Evolutionary conservation across 2,329 filamentous ascomycete species (phyloP), one percentile per base, ranked within the genome.

Genomic region (Keithomyces neogunnii): DNA sequence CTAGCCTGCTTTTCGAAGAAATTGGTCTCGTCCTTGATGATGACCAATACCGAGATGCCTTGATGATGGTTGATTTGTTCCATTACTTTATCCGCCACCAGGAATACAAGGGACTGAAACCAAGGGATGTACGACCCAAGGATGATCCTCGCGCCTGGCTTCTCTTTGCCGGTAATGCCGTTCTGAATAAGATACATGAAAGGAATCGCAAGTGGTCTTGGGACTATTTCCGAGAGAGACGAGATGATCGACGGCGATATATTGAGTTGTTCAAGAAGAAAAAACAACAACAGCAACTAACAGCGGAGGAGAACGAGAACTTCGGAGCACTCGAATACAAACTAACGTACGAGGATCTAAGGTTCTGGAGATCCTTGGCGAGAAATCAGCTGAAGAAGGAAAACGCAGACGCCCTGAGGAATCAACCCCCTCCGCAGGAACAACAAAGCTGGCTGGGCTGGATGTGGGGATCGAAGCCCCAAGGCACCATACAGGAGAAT

Each of bases 1-100:
- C 91, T 31, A 88, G 87, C 39, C 72, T 99, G 19, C 73, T 97
- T 2, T 99, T 99, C 60, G 92, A 99, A 63, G 95, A 99, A 64
- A 91, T 99, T 53, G 93, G 95, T 48, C 85, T 99, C 56, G 88
- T 97, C n/a, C 78, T 99, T 33, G 95, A 99, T 59, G 92, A 99
- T 58, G 83, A 96, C 58, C 93, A 99, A 66, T 99, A 99, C 65
- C 87, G 95, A 32, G 93, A 99, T 70, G 89, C 86, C 4, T 73
- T 99, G 53, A 99, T 99, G 93, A 88, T 99, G 74, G 88, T 97
- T 2, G 93, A 99, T 65, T 76, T 97, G 3, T 99, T 99, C 73
- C 93, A 99, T 68, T 97, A 96, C 70, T 99, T 97, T 67, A 88
- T 96, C 60, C 85, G 92, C 33, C 93, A 99, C 59, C 93, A 97